phyloP scores from a whole-genome alignment of 129 eudicot genomes.

The Helianthus annuus region HanXRQr2.0-SUNRISE NC_035439.2:47555897-47556396 shows the following conservation, averaged over 20 bases:
- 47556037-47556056: not conserved
- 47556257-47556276: not conserved
- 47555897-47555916: not conserved
- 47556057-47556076: not conserved
- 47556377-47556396: not conserved
- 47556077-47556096: not conserved
- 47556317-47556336: not conserved
- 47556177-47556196: not conserved
- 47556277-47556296: not conserved
- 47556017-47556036: not conserved
- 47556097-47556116: not conserved
- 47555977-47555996: not conserved
- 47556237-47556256: not conserved
- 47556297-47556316: not conserved
- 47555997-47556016: not conserved
- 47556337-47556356: not conserved
- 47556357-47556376: not conserved
- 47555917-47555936: not conserved
- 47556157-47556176: no score
- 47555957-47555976: not conserved
- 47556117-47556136: not conserved
- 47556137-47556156: not conserved
- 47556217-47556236: not conserved
- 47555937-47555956: not conserved
- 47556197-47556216: not conserved